These are phyloP conservation scores for Metschnikowia cerradonensis DNA, from an alignment of 805 yeast genomes.

Conservation along the genomic window DNA sequence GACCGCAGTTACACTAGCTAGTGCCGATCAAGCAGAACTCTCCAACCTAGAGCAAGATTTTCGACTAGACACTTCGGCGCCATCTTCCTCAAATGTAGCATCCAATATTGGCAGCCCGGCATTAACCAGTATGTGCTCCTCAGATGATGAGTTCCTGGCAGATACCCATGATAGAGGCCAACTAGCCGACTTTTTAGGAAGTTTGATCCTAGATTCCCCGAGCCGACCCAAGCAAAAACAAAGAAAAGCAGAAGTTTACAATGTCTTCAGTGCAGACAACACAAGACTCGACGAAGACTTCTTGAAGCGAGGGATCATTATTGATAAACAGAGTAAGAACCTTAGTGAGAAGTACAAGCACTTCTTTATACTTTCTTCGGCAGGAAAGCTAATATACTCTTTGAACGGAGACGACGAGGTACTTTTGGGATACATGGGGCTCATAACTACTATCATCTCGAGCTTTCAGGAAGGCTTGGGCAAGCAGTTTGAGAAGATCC, in stretches of 20 bases:
- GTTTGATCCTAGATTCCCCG: conserved; percentile 6
- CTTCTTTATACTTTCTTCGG: conserved; percentile 71
- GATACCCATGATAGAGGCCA: conserved; percentile 6
- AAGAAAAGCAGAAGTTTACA: neutral
- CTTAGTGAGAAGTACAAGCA: conserved; percentile 52
- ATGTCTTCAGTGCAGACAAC: conserved; percentile 11
- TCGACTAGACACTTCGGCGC: conserved; percentile 1
- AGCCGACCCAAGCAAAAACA: neutral
- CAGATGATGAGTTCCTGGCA: conserved; percentile 7
- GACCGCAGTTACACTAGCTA: conserved; percentile 15
- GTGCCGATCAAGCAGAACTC: conserved; percentile 13
- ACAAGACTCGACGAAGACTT: conserved; percentile 9
- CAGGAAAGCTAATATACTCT: conserved; percentile 87
- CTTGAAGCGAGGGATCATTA: conserved; percentile 8
- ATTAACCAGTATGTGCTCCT: conserved; percentile 5
- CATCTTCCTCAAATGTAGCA: neutral
- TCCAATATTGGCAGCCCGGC: conserved; percentile 7
- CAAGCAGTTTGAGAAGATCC: conserved; percentile 47
- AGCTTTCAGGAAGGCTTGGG: conserved; percentile 50
- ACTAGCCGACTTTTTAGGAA: conserved; percentile 7
- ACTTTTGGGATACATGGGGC: conserved; percentile 68
- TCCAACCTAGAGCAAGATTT: conserved; percentile 5
- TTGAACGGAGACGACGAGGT: conserved; percentile 68
- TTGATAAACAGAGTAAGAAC: conserved; percentile 15
- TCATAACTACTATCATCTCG: conserved; percentile 73